Conservation (phyloP, 2,329 filamentous ascomycete species). For the Zymoseptoria passerinii region DNA sequence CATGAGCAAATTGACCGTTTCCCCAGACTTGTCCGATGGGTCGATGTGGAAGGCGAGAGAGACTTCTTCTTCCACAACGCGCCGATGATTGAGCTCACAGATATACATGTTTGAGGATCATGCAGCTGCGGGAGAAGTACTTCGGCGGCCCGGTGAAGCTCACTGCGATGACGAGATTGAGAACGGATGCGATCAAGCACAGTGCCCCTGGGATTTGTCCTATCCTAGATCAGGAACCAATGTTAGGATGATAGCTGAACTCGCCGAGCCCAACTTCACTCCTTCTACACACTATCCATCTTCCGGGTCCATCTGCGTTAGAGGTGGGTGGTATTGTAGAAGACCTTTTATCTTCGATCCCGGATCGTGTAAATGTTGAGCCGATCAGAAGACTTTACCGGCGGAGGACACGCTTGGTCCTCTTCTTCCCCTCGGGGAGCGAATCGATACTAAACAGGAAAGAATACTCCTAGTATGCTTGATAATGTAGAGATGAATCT, state of each 20-base stretch:
- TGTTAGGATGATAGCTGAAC: no score
- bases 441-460: no score
- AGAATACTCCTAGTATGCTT: no score
- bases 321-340: no score
- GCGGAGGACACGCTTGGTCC: no score
- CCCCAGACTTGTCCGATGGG: constrained; percentile 35
- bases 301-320: no score
- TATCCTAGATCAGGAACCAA: no score
- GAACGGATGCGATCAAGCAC: constrained; percentile 30
- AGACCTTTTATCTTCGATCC: no score
- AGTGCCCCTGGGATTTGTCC: background rate
- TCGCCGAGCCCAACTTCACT: constrained; percentile 11
- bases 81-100: constrained; percentile 40
- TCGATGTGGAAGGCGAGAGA: constrained; percentile 41
- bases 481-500: no score
- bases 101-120: constrained; percentile 31
- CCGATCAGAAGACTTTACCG: no score
- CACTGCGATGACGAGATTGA: constrained; percentile 34
- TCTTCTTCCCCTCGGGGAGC: no score
- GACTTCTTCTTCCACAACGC: constrained; percentile 42
- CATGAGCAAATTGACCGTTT: constrained; percentile 40
- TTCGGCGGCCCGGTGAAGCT: constrained; percentile 27
- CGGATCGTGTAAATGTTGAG: no score
- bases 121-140: background rate
- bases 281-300: constrained; percentile 35